phyloP scores from a whole-genome alignment of 257 asterid species.

The Linderniella brevidens region DNA sequence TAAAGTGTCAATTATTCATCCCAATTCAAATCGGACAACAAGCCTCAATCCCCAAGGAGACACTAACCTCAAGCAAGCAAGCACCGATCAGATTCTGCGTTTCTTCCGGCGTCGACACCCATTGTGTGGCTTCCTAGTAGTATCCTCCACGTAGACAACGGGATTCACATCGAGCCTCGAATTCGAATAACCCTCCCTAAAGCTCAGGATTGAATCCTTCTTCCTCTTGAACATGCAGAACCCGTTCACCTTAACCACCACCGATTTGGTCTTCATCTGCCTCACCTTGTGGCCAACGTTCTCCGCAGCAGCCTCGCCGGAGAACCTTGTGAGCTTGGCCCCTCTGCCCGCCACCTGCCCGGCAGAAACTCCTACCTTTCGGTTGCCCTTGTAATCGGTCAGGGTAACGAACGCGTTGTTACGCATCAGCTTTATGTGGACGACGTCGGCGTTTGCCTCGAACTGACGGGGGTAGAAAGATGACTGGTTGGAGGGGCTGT shows the following conservation, averaged over 20 bases:
- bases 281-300: slow-evolving; percentile 59
- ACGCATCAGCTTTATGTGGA: slow-evolving; percentile 73
- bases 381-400: slow-evolving; percentile 73
- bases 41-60: no score
- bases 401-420: slow-evolving; percentile 70
- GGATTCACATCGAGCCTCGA: slow-evolving; percentile 57
- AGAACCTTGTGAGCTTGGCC: slow-evolving; percentile 42
- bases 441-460: slow-evolving; percentile 72
- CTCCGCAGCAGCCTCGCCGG: slow-evolving; percentile 82
- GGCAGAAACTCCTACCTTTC: slow-evolving; percentile 51
- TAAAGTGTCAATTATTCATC: no score
- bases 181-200: slow-evolving; percentile 66
- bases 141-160: slow-evolving; percentile 66
- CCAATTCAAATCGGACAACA: neutral
- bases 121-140: slow-evolving; percentile 71
- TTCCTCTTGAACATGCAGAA: slow-evolving; percentile 54
- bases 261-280: slow-evolving; percentile 48
- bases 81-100: slow-evolving; percentile 43
- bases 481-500: slow-evolving; percentile 1
- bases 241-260: slow-evolving; percentile 81
- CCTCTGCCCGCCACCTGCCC: slow-evolving; percentile 62
- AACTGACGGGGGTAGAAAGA: slow-evolving; percentile 11
- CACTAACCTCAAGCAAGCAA: slow-evolving; percentile 1
- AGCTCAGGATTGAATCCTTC: slow-evolving; percentile 56
- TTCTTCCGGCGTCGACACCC: slow-evolving; percentile 75